Base-by-base conservation (phyloP, 768 basidiomycete species). In the Tephrocybe sp. region DNA sequence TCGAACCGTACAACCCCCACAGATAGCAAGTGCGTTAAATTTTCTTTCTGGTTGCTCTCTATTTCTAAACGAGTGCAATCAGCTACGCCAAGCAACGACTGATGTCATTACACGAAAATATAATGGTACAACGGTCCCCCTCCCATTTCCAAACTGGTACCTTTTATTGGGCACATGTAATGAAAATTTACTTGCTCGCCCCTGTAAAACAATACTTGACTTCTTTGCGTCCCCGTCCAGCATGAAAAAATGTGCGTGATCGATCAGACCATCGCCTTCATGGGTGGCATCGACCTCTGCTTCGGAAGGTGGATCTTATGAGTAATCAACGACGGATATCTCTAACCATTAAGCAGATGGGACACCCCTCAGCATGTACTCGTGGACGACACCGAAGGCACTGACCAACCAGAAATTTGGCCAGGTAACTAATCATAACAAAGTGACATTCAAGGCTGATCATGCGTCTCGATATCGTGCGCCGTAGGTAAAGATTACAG, bases 241-340 rank as follows among this genome's bases (percentile, higher is more conserved):
- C 97, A 98, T 66, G 97, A 99, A 75, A 99, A 99, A 64, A 63
- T 99, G 54, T 98, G 95, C 61, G 93, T 97, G 12, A 90, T 99
- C 53, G 97, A 99, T 64, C 90, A 97, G 64, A 83, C 92, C 1
- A 97, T 98, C 55, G 94, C 91, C 0, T 99, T 98, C 70, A 97
- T 93, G 91, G 97, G 97, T 15, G 97, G 97, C 2, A 69, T 99
- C 36, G 97, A 99, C 67, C 77, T 95, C 27, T 95, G 91, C 64
- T 97, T 94, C 57, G 92, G 93, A 61, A 77, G 91, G 81, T 86
- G 53, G 39, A 64, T 30, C 29, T 30, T 34, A 15, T 9, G 11
- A 30, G 36, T 11, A 11, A 30, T 38, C n/a, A 27, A 36, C 9
- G 2, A 1, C 18, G 8, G 9, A 40, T 19, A 39, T 21, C 19